Conservation (phyloP, 2,329 filamentous ascomycete genomes). For the Cladophialophora yegresii region DNA sequence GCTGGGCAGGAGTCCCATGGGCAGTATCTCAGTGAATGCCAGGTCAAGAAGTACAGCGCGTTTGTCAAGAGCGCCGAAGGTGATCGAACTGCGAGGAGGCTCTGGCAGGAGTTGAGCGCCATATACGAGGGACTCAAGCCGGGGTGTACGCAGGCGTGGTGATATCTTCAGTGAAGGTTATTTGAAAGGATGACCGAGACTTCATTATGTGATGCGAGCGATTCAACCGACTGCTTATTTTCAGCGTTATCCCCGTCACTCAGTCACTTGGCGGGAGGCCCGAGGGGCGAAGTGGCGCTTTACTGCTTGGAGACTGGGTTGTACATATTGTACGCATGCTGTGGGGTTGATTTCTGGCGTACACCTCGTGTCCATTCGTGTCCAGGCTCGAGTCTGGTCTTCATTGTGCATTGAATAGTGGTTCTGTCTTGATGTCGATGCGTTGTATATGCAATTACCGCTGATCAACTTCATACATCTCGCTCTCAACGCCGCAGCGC, state of each 20-base stretch:
- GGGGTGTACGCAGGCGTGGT: conserved; percentile 26
- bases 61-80: conserved; percentile 31
- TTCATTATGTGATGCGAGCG: background rate
- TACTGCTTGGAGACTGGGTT: background rate
- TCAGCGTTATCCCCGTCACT: background rate
- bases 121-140: conserved; percentile 25
- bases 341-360: background rate
- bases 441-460: background rate
- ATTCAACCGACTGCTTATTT: too few species aligned
- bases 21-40: conserved; percentile 48
- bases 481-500: background rate
- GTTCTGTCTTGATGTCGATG: background rate
- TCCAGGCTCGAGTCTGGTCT: background rate
- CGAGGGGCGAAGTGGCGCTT: background rate
- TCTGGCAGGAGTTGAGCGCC: conserved; percentile 23
- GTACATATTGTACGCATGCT: background rate
- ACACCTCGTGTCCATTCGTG: background rate
- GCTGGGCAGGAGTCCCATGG: conserved; percentile 51
- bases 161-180: background rate
- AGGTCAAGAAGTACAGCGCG: conserved; percentile 32
- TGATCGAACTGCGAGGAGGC: conserved; percentile 20
- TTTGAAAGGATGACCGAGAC: background rate
- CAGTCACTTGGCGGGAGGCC: background rate
- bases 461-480: background rate
- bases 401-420: background rate